Evolutionary conservation across 306 rosid genomes (phyloP), one percentile per base, ranked within the genome.

Genomic region (Morella rubra): DNA sequence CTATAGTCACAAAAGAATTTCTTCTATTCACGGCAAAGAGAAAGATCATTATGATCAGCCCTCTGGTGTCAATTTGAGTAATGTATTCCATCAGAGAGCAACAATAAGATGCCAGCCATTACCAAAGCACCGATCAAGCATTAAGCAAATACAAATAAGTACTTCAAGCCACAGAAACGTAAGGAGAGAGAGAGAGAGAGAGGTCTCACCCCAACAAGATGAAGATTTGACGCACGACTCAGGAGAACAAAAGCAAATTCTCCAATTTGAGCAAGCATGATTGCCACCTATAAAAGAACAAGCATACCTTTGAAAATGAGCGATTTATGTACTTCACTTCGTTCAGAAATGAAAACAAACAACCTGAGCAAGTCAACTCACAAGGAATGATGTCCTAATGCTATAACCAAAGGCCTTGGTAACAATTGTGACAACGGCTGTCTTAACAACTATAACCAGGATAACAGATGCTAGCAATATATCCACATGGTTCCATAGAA

Each of bases 171-270:
- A 8, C 32, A 66, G 32, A 51, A 61, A 75, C 67, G 60, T 64
- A 44, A 66, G 51, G 44, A 66, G 60, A 62, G 75, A 32, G 44
- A n/a, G 77, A 27, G 79, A 53, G 72, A 73, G 74, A 69, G 73
- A 20, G 56, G 55, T 75, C n/a, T n/a, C 76, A 95, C 99, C 97
- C 89, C 97, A 71, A 95, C 84, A 77, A 95, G 97, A 81, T 95
- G 90, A 82, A 92, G 97, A 85, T 92, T 95, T 65, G 99, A 95
- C 54, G 99, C 98, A 56, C 97, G 98, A 70, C 99, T 87, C 59
- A 95, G 85, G 79, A 95, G 99, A 69, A 95, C 96, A 95, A 96
- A 96, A 75, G 99, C 93, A 77, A 96, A 96, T 77, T 96, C 99
- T 75, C 99, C 99, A 59, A 96, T 93, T 89, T 96, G 98, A 87